Base-by-base conservation (phyloP, 495 filamentous ascomycete genomes). In the Coniosporium apollinis region DNA sequence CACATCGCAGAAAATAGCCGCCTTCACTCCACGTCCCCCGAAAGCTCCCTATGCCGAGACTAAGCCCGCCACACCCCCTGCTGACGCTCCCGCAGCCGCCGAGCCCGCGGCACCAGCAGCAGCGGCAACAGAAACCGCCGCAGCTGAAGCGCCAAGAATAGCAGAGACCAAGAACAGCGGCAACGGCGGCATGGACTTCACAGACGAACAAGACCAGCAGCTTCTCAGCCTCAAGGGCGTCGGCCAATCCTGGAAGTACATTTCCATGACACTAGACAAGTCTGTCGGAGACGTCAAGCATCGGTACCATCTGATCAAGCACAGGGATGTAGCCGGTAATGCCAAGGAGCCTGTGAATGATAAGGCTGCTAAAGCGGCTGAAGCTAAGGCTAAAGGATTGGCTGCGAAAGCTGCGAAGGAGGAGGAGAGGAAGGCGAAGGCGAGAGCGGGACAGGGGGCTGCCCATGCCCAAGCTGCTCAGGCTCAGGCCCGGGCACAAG, bases 241-340 rank as follows among this genome's bases (percentile, higher is more conserved):
- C 15, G 31, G 33, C 14, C 28, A 32, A 9, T 30, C 39, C 10
- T 49, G 43, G 43, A 29, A 34, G 8, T 20, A 33, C 9, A 50
- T 49, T 24, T 30, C 21, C n/a, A 25, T 22, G 6, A 30, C 20
- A n/a, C 5, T 50, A 8, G 32, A 33, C 22, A 50, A 47, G 28
- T 33, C 28, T 9, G 22, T 18, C 20, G 9, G 33, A 16, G 22
- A 8, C 9, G 25, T 30, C 38, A 42, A 28, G 18, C 33, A 36
- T 1, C 49, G 49, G 3, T 49, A 42, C 38, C 36, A 39, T 5
- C 29, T 41, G 29, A 40, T 52, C 32, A 45, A 45, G 29, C 41
- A 39, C 5, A 30, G 16, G 14, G 35, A 44, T 49, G 42, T 38
- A 34, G 21, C n/a, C n/a, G n/a, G n/a, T n/a, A n/a, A n/a, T n/a